Base-by-base conservation (phyloP, 768 basidiomycete genomes). In the Hemileccinum impolitum region DNA sequence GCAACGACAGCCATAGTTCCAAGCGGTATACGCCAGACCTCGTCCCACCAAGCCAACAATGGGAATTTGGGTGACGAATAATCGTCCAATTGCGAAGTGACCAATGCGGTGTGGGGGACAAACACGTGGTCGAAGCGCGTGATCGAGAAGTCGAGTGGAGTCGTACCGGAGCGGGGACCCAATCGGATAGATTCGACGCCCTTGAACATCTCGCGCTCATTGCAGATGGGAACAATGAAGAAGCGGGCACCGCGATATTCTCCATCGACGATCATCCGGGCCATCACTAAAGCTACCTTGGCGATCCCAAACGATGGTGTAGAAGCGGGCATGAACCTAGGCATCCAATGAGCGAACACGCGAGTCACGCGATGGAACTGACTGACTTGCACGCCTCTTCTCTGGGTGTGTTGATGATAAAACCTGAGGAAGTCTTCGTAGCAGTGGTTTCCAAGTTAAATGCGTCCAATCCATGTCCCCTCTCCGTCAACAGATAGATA, bases 371-470 rank as follows among this genome's bases (percentile, higher is more conserved):
- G n/a, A 34, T 7, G 17, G 18, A 6, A 12, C 15, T 7, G 12
- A 57, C 75, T 50, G 56, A 81, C 80, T 83, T 83, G 38, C 77
- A 74, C 28, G 80, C 81, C 61, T 80, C 78, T 53, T 79, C 76
- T 31, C 75, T 65, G 32, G 79, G 79, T 0, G 81, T 79, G 51
- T 82, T 65, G 31, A 83, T 72, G 39, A 79, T 69, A 51, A 76
- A 82, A 2, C 80, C 81, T 48, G 74, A 66, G 2, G 65, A 43
- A 1, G 73, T 76, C 48, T 70, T 72, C 0, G 76, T 80, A 12
- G 79, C 82, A 13, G 79, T 83, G 9, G 82, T 83, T 59, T 83
- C 80, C 10, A 82, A 73, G 55, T 83, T 80, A 54, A 78, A 75
- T 1, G 79, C 75, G 39, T 82, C 81, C 15, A 82, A 62, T 13